phyloP scores from a whole-genome alignment of 148 eudicot genomes.

The Selenicereus undatus region DNA sequence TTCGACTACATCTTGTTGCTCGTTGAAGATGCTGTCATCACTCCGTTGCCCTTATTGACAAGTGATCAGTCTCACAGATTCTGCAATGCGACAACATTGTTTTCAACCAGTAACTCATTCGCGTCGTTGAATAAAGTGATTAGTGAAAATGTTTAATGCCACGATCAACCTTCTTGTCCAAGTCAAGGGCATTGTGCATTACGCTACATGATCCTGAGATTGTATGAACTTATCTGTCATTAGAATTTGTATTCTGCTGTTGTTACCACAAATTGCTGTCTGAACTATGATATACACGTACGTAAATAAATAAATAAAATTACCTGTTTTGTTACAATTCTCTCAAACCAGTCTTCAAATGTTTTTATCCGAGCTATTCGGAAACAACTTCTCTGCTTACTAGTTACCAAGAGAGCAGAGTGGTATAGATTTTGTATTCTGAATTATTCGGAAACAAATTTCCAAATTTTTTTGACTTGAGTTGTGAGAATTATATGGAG shows the following conservation, averaged over 20 bases:
- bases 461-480: too few relatives aligned
- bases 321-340: too few relatives aligned
- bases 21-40: slow-evolving; percentile 1
- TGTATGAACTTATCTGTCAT: neutral
- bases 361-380: too few relatives aligned
- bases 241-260: neutral
- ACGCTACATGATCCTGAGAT: neutral
- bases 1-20: slow-evolving; percentile 2
- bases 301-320: too few relatives aligned
- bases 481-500: too few relatives aligned
- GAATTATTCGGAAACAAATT: too few relatives aligned
- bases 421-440: too few relatives aligned
- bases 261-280: neutral
- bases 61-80: neutral
- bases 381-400: too few relatives aligned
- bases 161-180: neutral
- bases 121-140: neutral
- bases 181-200: neutral
- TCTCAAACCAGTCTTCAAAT: too few relatives aligned
- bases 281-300: too few relatives aligned
- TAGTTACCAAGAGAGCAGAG: too few relatives aligned
- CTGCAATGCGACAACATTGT: neutral
- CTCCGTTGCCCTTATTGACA: neutral
- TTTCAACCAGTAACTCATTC: neutral
- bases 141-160: neutral